Conservation (phyloP, 1,284 basidiomycete species). For the Phylloboletellus chloephorus region DNA sequence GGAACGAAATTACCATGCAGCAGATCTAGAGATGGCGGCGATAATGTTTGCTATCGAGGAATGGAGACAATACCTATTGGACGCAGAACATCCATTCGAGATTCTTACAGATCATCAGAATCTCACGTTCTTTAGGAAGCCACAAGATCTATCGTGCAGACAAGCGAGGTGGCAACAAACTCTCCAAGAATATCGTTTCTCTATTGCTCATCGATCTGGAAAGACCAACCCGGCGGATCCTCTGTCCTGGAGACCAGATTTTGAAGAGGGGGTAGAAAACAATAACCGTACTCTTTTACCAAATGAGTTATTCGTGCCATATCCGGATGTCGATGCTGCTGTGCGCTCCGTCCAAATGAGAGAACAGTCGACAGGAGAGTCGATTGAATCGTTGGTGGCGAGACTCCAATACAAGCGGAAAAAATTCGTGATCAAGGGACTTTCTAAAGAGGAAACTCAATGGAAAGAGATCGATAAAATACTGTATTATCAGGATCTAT, state of each 20-base stretch:
- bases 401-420: too few species aligned
- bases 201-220: neutral
- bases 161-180: neutral
- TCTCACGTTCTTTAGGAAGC: too few species aligned
- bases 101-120: too few species aligned
- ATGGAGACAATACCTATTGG: neutral
- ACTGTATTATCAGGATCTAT: neutral
- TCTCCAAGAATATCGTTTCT: neutral
- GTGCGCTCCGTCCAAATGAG: too few species aligned
- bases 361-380: neutral
- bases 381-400: too few species aligned
- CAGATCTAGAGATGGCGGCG: neutral
- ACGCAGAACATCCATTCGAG: neutral
- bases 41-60: neutral
- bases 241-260: neutral
- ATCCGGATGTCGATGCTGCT: too few species aligned
- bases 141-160: too few species aligned
- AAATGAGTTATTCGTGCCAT: too few species aligned
- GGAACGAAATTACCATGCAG: neutral
- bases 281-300: too few species aligned
- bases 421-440: too few species aligned
- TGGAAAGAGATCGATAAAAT: neutral
- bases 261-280: neutral
- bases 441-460: neutral
- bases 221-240: neutral